A percentile compares a stretch with the other conserved stretches of the same genome.
Conservation (phyloP, 805 yeast species). For the Danielia oregonensis region DNA sequence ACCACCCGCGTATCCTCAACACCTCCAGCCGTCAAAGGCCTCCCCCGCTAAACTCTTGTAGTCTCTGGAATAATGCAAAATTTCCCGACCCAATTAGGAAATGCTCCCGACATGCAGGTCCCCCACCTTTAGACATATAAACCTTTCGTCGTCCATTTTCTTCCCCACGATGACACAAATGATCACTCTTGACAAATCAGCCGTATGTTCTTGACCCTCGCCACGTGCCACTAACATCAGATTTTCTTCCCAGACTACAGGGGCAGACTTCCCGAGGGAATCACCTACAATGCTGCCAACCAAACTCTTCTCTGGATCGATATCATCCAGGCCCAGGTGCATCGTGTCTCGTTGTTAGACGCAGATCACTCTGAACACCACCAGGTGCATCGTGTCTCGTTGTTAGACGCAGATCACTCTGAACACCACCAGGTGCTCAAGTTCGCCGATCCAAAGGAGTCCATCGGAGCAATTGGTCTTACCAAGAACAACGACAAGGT, state of each 20-base stretch:
- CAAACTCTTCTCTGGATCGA: conserved; percentile 51
- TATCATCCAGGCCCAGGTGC: conserved; percentile 39
- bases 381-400: conserved; percentile 35
- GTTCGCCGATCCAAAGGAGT: conserved; percentile 34
- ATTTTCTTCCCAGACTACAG: conserved; percentile 24
- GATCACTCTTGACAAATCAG: conserved; percentile 3
- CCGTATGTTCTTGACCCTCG: conserved; percentile 7
- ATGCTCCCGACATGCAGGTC: not conserved
- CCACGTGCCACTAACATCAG: conserved; percentile 12
- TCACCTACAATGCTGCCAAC: conserved; percentile 57
- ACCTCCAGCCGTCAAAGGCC: too few relatives aligned
- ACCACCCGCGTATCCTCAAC: too few relatives aligned
- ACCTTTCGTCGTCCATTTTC: too few relatives aligned
- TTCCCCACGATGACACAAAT: too few relatives aligned
- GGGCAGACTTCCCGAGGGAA: conserved; percentile 61
- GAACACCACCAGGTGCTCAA: conserved; percentile 36
- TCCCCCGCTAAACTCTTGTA: too few relatives aligned
- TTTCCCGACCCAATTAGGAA: not conserved
- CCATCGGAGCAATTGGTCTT: conserved; percentile 71
- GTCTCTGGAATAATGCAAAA: too few relatives aligned
- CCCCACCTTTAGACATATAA: not conserved
- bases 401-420: conserved; percentile 13
- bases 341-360: conserved; percentile 27
- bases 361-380: conserved; percentile 21
- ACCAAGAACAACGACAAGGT: conserved; percentile 49